Conservation (phyloP, 2,329 filamentous ascomycete genomes). For the Phialophora tarda region DNA sequence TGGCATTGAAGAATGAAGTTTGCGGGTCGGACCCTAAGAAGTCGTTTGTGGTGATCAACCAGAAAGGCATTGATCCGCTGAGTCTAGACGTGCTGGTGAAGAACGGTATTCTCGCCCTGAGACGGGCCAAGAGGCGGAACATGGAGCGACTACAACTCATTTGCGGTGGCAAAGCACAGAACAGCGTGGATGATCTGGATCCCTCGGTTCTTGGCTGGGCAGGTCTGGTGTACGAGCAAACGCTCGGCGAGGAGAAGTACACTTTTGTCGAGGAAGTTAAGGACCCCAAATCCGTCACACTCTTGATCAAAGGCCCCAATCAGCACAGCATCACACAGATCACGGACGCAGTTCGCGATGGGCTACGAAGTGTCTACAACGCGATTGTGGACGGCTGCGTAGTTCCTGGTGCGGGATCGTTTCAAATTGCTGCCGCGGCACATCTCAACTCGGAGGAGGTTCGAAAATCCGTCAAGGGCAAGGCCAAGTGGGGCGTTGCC, state of each 20-base stretch:
- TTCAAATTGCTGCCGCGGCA: slow-evolving; percentile 89
- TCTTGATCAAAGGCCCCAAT: slow-evolving; percentile 98
- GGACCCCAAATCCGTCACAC: slow-evolving; percentile 95
- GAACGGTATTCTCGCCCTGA: slow-evolving; percentile 94
- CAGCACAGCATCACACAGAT: slow-evolving; percentile 95
- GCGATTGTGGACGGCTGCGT: slow-evolving; percentile 98
- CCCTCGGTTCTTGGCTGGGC: slow-evolving; percentile 94
- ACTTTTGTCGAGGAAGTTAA: slow-evolving; percentile 99
- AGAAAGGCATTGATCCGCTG: slow-evolving; percentile 97
- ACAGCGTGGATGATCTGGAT: slow-evolving; percentile 91
- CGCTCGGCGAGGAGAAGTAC: slow-evolving; percentile 97
- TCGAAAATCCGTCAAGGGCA: slow-evolving; percentile 90
- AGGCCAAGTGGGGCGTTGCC: slow-evolving; percentile 93
- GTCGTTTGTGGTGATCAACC: slow-evolving; percentile 97
- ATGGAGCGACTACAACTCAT: slow-evolving; percentile 98
- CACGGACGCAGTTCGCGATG: slow-evolving; percentile 93
- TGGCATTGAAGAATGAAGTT: slow-evolving; percentile 96
- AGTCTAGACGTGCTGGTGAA: slow-evolving; percentile 96
- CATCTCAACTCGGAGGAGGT: slow-evolving; percentile 88
- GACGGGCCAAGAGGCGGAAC: slow-evolving; percentile 95
- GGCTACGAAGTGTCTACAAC: slow-evolving; percentile 95
- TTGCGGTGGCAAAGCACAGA: slow-evolving; percentile 88
- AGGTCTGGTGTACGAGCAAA: slow-evolving; percentile 94
- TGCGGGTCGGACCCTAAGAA: slow-evolving; percentile 93
- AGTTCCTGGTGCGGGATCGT: slow-evolving; percentile 90